Evolutionary conservation across 2,329 filamentous ascomycete genomes (phyloP).

Genomic region (Ophiosphaerella korrae): DNA sequence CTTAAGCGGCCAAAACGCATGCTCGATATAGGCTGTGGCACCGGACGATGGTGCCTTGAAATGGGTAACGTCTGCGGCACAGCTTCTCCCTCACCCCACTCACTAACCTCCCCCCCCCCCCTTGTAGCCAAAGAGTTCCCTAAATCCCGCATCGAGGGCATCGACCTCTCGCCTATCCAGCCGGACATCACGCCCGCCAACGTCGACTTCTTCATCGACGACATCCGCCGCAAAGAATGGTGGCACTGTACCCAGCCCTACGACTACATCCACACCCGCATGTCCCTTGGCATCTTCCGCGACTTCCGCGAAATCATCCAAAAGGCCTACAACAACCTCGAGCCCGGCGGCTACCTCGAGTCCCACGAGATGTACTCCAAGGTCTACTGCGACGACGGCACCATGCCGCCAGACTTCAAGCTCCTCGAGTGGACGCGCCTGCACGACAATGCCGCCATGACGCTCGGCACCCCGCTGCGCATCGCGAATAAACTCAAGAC

Average conservation of each 20-base stretch:
- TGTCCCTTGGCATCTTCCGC: conserved; percentile 62
- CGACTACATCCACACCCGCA: conserved; percentile 65
- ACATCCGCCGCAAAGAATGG: conserved; percentile 65
- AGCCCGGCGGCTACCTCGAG: conserved; percentile 61
- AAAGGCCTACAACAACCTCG: conserved; percentile 58
- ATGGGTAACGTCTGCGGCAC: conserved; percentile 42
- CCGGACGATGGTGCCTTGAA: conserved; percentile 50
- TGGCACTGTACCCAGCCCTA: conserved; percentile 55
- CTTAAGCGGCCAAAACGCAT: conserved; percentile 42
- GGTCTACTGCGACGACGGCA: conserved; percentile 59
- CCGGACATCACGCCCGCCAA: conserved; percentile 65
- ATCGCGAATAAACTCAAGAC: conserved; percentile 59
- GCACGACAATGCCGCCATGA: conserved; percentile 53
- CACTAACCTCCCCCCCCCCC: conserved; percentile 9
- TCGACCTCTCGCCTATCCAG: conserved; percentile 50
- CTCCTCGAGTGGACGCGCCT: conserved; percentile 55
- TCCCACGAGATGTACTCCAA: conserved; percentile 51
- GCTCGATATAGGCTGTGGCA: conserved; percentile 51
- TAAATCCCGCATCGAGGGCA: conserved; percentile 44
- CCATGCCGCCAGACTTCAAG: conserved; percentile 55
- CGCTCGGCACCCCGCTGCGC: conserved; percentile 54
- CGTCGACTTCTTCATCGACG: conserved; percentile 75
- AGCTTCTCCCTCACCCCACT: conserved; percentile 11
- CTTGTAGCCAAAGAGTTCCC: conserved; percentile 44
- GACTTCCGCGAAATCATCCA: conserved; percentile 62